These are phyloP conservation scores for Trichoderma brevicompactum DNA, from an alignment of 2,329 filamentous ascomycete species.

Conservation along the genomic window DNA sequence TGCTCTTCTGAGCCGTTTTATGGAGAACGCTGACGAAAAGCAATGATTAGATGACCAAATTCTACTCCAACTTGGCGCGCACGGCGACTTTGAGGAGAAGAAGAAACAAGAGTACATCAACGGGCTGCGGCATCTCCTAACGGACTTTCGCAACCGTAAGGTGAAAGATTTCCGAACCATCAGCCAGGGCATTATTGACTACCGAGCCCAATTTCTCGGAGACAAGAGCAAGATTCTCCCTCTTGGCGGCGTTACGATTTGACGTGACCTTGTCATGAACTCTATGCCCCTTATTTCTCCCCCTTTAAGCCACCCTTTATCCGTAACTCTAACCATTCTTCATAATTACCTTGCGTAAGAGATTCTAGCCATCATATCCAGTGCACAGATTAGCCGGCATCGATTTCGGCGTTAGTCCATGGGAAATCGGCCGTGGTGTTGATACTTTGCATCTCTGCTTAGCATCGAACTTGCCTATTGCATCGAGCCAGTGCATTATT, in stretches of 20 bases:
- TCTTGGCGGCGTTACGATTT: slow-evolving; percentile 54
- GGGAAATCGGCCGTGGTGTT: slow-evolving; percentile 6
- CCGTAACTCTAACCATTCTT: slow-evolving; percentile 24
- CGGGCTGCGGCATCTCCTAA: slow-evolving; percentile 65
- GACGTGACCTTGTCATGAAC: slow-evolving; percentile 29
- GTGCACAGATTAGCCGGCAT: slow-evolving; percentile 14
- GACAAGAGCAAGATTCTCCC: slow-evolving; percentile 67
- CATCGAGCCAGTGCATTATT: slow-evolving; percentile 18
- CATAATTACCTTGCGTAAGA: slow-evolving; percentile 22
- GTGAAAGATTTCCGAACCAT: slow-evolving; percentile 69
- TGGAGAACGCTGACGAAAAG: slow-evolving; percentile 54
- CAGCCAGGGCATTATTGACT: slow-evolving; percentile 68
- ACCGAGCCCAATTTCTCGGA: slow-evolving; percentile 65
- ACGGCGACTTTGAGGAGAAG: slow-evolving; percentile 65
- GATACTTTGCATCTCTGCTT: slow-evolving; percentile 15
- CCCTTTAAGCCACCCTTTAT: not conserved
- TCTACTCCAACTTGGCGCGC: slow-evolving; percentile 70
- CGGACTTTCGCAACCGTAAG: slow-evolving; percentile 61
- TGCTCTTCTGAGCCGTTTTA: slow-evolving; percentile 29
- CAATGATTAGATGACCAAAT: slow-evolving; percentile 68
- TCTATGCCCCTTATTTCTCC: not conserved
- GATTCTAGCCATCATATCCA: slow-evolving; percentile 20
- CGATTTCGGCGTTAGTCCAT: not conserved
- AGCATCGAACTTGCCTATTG: not conserved
- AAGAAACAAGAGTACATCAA: slow-evolving; percentile 65